phyloP scores from a whole-genome alignment of 345 rosid genomes.

The Pseudoturritis turrita region DNA sequence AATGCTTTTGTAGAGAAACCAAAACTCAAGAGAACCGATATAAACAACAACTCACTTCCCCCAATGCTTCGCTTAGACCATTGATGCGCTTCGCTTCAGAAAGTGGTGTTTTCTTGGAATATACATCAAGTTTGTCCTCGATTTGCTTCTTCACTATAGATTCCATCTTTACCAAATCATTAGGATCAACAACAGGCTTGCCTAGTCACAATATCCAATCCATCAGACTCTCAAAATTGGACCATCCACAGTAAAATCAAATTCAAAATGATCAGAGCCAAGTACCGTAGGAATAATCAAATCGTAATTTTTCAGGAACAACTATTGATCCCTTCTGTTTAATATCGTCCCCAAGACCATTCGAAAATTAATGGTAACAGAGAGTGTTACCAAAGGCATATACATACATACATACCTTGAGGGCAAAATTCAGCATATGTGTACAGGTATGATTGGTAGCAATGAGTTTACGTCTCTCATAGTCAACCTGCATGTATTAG shows the following conservation, averaged over 20 bases:
- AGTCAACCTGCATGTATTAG: conserved; percentile 54
- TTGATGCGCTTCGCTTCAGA: conserved; percentile 61
- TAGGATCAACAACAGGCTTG: conserved; percentile 7
- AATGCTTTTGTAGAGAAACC: neutral
- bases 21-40: neutral
- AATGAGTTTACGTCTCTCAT: conserved; percentile 65
- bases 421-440: conserved; percentile 85
- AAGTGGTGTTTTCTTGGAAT: conserved; percentile 39
- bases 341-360: conserved; percentile 60
- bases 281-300: conserved; percentile 60
- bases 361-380: neutral
- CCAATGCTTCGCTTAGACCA: conserved; percentile 76
- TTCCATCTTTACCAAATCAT: conserved; percentile 3
- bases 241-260: too few species aligned
- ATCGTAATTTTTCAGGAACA: conserved; percentile 80
- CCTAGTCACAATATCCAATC: conserved; percentile 12
- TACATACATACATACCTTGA: conserved; percentile 41
- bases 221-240: too few species aligned
- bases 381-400: neutral
- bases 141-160: neutral
- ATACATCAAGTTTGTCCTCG: neutral
- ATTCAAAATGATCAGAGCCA: too few species aligned
- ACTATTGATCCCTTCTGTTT: conserved; percentile 89
- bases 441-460: conserved; percentile 89
- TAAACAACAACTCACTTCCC: conserved; percentile 53